Conservation (phyloP, 2,329 filamentous ascomycete species). For the Leptographium lundbergii region DNA sequence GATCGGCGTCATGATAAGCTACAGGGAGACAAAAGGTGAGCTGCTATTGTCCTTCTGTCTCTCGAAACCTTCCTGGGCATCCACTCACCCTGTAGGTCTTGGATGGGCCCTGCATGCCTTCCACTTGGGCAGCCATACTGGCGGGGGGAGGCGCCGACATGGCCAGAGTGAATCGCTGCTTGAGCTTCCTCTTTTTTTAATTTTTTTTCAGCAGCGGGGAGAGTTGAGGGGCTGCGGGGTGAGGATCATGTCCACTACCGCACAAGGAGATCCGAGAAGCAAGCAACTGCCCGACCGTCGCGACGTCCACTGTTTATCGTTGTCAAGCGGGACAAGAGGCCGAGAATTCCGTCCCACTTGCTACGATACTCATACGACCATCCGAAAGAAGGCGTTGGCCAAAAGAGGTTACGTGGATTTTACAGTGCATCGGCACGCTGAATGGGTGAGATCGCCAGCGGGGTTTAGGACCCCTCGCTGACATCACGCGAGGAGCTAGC, state of each 20-base stretch:
- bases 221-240: background rate
- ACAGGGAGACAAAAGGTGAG: background rate
- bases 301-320: too few species aligned
- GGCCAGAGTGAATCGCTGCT: background rate
- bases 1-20: conserved; percentile 48
- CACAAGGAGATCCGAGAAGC: too few species aligned
- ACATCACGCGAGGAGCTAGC: background rate
- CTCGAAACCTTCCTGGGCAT: background rate
- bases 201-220: background rate
- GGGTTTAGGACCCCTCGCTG: background rate
- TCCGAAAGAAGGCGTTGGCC: too few species aligned
- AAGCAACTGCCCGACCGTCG: too few species aligned
- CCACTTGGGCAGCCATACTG: background rate
- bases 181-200: background rate
- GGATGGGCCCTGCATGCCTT: background rate
- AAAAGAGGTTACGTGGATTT: background rate
- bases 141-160: conserved; percentile 5
- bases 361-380: too few species aligned
- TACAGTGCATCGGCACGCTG: background rate
- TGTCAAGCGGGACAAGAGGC: too few species aligned
- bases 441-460: background rate
- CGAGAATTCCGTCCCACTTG: too few species aligned
- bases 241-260: too few species aligned
- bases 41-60: background rate
- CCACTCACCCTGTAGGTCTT: conserved; percentile 7